Evolutionary conservation across 1,284 basidiomycete species (phyloP).

Genomic region (Meira miltonrushii): DNA sequence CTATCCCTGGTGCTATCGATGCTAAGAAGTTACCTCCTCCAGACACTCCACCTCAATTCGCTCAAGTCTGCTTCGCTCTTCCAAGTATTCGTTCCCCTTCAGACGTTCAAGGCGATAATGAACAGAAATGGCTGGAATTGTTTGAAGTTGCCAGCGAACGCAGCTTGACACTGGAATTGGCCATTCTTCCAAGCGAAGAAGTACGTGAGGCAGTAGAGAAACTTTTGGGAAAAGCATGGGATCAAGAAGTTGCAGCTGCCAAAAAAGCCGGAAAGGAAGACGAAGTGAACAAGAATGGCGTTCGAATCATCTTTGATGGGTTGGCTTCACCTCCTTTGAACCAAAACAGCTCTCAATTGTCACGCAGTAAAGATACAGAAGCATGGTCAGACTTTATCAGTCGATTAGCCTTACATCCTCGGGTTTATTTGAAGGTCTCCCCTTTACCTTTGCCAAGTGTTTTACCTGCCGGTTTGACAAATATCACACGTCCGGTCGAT

Average conservation of each 20-base stretch:
- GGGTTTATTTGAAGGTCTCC: slow-evolving; percentile 10
- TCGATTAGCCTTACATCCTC: slow-evolving; percentile 11
- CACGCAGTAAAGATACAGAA: slow-evolving; percentile 6
- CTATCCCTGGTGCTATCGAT: background rate
- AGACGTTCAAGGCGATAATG: background rate
- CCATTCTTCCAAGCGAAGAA: background rate
- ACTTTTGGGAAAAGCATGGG: slow-evolving; percentile 14
- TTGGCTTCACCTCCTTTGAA: slow-evolving; percentile 1
- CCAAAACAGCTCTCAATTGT: slow-evolving; percentile 4
- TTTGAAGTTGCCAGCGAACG: slow-evolving; percentile 7
- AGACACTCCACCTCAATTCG: slow-evolving; percentile 1
- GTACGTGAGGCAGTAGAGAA: slow-evolving; percentile 10
- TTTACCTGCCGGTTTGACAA: background rate
- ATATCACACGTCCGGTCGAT: background rate
- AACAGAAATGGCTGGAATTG: slow-evolving; percentile 9
- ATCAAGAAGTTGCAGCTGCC: slow-evolving; percentile 1
- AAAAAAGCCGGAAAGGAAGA: slow-evolving; percentile 8
- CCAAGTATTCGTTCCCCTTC: background rate
- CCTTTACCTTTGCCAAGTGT: slow-evolving; percentile 1
- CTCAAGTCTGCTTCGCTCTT: slow-evolving; percentile 4
- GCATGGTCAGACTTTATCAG: slow-evolving; percentile 11
- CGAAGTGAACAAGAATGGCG: slow-evolving; percentile 4
- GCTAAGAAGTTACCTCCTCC: background rate
- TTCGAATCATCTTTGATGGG: slow-evolving; percentile 6
- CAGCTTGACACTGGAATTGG: slow-evolving; percentile 10